phyloP scores from a whole-genome alignment of 495 filamentous ascomycete species.

The Penicillium mononematosum region DNA sequence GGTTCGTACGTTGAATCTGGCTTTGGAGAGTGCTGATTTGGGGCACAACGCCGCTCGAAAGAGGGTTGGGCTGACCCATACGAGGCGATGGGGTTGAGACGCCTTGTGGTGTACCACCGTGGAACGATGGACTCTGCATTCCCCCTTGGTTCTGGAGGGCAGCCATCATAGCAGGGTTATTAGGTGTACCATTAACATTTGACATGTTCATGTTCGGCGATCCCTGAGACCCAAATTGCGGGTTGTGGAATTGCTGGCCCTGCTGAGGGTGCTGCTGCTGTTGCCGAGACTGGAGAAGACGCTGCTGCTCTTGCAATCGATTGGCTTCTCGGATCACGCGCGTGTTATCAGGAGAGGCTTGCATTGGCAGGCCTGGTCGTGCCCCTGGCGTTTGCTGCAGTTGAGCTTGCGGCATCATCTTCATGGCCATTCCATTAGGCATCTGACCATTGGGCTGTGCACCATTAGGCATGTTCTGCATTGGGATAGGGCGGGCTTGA shows the following conservation, averaged over 20 bases:
- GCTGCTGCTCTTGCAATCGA: slow-evolving; percentile 63
- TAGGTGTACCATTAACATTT: slow-evolving; percentile 53
- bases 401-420: slow-evolving; percentile 67
- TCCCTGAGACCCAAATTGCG: slow-evolving; percentile 44
- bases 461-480: slow-evolving; percentile 42
- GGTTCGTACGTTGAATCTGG: slow-evolving; percentile 53
- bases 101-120: slow-evolving; percentile 41
- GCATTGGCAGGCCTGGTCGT: slow-evolving; percentile 59
- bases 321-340: slow-evolving; percentile 60
- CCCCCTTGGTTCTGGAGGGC: slow-evolving; percentile 50
- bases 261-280: slow-evolving; percentile 51
- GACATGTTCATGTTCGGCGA: slow-evolving; percentile 44
- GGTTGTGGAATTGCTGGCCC: slow-evolving; percentile 43
- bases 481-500: slow-evolving; percentile 38
- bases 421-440: slow-evolving; percentile 58
- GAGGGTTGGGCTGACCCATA: slow-evolving; percentile 50
- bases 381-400: slow-evolving; percentile 62
- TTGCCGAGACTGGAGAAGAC: slow-evolving; percentile 63
- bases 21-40: slow-evolving; percentile 52
- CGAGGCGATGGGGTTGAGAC: slow-evolving; percentile 53
- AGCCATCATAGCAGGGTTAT: slow-evolving; percentile 53
- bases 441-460: slow-evolving; percentile 47
- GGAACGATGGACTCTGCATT: slow-evolving; percentile 51
- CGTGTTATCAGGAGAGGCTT: slow-evolving; percentile 51
- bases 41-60: slow-evolving; percentile 54